Base-by-base conservation (phyloP, 495 filamentous ascomycete species). In the Barbatosphaeria neglecta region DNA sequence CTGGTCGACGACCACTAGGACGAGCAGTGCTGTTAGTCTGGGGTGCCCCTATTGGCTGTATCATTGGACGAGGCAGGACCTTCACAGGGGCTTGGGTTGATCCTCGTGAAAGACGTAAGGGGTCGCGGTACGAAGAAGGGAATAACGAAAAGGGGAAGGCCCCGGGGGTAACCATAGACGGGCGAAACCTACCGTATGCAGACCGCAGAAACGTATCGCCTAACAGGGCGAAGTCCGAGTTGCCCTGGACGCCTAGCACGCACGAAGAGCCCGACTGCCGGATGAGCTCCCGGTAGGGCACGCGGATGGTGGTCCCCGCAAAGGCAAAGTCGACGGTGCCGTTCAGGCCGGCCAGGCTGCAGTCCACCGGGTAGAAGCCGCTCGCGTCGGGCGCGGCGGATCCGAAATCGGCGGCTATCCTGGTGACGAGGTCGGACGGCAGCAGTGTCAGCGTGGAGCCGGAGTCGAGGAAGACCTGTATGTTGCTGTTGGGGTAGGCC, bases 201-300 rank as follows among this genome's bases (percentile, higher is more conserved):
- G 82, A 87, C 50, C 92, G 78, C 16, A 98, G 67, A 70, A 97
- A 95, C 0, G 92, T 96, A 61, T 98, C 92, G 6, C 92, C 92
- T 27, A 98, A 66, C 10, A 95, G 73, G 35, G 74, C 63, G 42
- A 77, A 78, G 16, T 70, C 59, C 6, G 75, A 75, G 20, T 83
- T 80, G 3, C 84, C 76, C 42, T 73, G 72, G 56, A 96, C 84
- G n/a, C 88, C 88, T 44, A 90, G 77, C 44, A 80, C 74, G 54
- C 86, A 92, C 5, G 77, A 67, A 11, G 65, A 66, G 15, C 73
- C 70, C 3, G 71, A 61, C 41, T 71, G 62, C 40, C 78, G 68
- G 22, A 75, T 67, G 17, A 72, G 63, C 49, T 73, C 67, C 33
- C 73, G 77, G 4, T 86, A 72, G 4, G 74, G 71, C 1, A 95